These are phyloP conservation scores for Salvia miltiorrhiza DNA, from an alignment of 257 asterid species.

Conservation along the genomic window DNA sequence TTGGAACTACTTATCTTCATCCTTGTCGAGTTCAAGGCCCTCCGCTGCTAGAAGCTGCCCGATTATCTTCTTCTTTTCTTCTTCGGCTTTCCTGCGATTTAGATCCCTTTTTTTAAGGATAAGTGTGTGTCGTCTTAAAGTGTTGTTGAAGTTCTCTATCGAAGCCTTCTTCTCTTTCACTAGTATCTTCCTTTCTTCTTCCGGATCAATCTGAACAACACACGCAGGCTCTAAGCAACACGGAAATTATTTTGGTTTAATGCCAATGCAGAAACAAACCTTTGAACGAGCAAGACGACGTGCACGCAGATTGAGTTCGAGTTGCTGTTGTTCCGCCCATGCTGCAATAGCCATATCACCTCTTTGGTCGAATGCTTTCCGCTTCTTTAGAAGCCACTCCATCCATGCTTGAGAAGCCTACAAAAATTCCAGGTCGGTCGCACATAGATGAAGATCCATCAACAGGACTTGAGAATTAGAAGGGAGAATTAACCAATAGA, in stretches of 20 bases:
- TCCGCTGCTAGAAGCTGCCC: slow-evolving; percentile 87
- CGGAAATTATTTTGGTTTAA: background rate
- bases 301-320: slow-evolving; percentile 74
- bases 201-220: slow-evolving; percentile 69
- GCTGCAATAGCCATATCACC: slow-evolving; percentile 98
- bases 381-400: slow-evolving; percentile 90
- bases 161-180: slow-evolving; percentile 83
- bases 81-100: slow-evolving; percentile 74
- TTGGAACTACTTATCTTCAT: slow-evolving; percentile 45
- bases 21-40: slow-evolving; percentile 87
- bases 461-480: background rate
- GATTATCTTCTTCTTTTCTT: slow-evolving; percentile 60
- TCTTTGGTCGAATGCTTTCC: slow-evolving; percentile 93
- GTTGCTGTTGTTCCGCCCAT: slow-evolving; percentile 99
- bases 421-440: slow-evolving; percentile 8
- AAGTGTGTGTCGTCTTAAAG: slow-evolving; percentile 76
- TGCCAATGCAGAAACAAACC: slow-evolving; percentile 34
- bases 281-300: slow-evolving; percentile 94
- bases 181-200: slow-evolving; percentile 82
- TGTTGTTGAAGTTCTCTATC: slow-evolving; percentile 59
- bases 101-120: slow-evolving; percentile 75
- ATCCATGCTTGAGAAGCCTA: slow-evolving; percentile 99
- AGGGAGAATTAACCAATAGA: slow-evolving; percentile 10
- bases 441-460: background rate
- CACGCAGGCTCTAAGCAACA: no score